Base-by-base conservation (phyloP, 768 basidiomycete genomes). In the Tephrocybe sp. region DNA sequence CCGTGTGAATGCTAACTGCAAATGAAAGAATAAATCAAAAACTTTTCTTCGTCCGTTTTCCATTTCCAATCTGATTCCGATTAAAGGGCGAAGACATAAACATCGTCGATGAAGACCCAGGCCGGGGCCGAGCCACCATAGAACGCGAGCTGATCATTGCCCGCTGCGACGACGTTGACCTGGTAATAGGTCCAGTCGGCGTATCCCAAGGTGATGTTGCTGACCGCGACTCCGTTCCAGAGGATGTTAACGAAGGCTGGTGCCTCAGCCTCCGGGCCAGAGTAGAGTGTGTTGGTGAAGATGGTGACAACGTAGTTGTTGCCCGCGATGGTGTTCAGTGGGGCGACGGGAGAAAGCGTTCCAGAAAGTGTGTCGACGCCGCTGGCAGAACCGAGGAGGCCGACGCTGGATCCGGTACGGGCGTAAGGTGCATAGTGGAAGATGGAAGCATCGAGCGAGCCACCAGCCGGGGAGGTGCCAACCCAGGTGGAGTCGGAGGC, bases 61-160 rank as follows among this genome's bases (percentile, higher is more conserved):
- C 34, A 35, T 37, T 19, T 5, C 9, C 11, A n/a, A 19, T 37
- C 36, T 26, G n/a, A n/a, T n/a, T 16, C 28, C 32, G 15, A 21
- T 52, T 28, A 60, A 9, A 55, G 38, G 36, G 43, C 44, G 49
- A 51, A 67, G 11, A 70, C 59, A 32, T 44, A 37, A 30, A 76
- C 55, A 54, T 78, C 75, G 58, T 79, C 77, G 44, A 79, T 64
- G 63, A 77, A 79, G 12, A 69, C 69, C 73, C 73, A 79, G 9
- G 75, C 72, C 5, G 77, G 77, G 9, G 76, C 75, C 12, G 57
- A 60, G 1, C 76, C 76, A 19, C 77, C 77, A 34, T 62, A 64
- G 64, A 65, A 54, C 44, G 56, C 60, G 9, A 60, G 43, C 47
- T 16, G 39, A 49, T 61, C 59, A 15, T 43, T 51, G 15, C 60